phyloP scores from a whole-genome alignment of 2,329 filamentous ascomycete genomes.

The Phaeosphaeriaceae sp. region DNA sequence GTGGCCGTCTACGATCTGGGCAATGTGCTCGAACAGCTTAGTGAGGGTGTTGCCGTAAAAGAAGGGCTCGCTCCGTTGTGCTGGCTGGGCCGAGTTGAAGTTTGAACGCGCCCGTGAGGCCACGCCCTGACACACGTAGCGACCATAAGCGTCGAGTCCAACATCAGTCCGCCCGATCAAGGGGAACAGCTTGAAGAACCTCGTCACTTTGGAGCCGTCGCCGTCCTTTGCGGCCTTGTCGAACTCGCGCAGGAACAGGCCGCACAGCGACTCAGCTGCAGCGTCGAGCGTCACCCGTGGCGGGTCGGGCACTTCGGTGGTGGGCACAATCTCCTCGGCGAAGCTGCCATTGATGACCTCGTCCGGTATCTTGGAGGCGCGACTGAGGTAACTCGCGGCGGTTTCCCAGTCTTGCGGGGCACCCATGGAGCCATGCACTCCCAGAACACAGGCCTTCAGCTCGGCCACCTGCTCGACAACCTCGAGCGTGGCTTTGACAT shows the following conservation, averaged over 20 bases:
- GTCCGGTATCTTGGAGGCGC: slow-evolving; percentile 80
- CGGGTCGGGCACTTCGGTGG: slow-evolving; percentile 91
- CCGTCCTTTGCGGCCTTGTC: slow-evolving; percentile 86
- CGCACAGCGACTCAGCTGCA: slow-evolving; percentile 88
- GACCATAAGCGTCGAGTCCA: slow-evolving; percentile 91
- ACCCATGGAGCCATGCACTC: slow-evolving; percentile 94
- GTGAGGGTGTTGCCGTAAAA: slow-evolving; percentile 93
- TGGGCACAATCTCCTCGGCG: slow-evolving; percentile 90
- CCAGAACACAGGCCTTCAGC: slow-evolving; percentile 94
- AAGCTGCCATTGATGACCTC: slow-evolving; percentile 84
- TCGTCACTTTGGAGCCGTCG: slow-evolving; percentile 88
- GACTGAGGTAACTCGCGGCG: slow-evolving; percentile 85
- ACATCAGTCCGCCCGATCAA: slow-evolving; percentile 88
- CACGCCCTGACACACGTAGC: slow-evolving; percentile 95
- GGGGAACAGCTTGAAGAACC: slow-evolving; percentile 98
- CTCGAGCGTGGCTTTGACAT: slow-evolving; percentile 86
- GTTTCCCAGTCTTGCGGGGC: slow-evolving; percentile 99
- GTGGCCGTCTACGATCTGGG: slow-evolving; percentile 93
- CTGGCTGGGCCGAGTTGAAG: slow-evolving; percentile 71
- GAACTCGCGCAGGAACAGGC: slow-evolving; percentile 91
- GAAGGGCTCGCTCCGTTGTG: slow-evolving; percentile 75
- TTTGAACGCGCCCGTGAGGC: slow-evolving; percentile 82
- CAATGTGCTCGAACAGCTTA: slow-evolving; percentile 95
- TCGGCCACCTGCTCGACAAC: slow-evolving; percentile 97
- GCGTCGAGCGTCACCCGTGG: slow-evolving; percentile 86